Conservation (phyloP, 129 eudicot species). For the Glebionis coronaria region DNA sequence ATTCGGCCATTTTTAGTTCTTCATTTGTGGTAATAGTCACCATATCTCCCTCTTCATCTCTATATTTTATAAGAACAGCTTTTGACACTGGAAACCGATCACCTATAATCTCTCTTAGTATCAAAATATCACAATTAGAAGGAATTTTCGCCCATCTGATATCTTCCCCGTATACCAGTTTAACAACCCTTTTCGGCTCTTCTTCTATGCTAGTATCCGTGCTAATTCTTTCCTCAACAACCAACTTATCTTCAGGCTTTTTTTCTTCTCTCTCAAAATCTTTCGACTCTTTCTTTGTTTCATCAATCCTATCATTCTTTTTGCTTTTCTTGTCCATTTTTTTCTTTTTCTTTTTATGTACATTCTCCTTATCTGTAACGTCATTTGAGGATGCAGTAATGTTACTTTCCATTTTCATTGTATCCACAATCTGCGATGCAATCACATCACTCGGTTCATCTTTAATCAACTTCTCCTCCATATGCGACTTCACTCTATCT, state of each 20-base stretch:
- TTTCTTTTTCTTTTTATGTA: slow-evolving; percentile 46
- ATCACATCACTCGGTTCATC: slow-evolving; percentile 4
- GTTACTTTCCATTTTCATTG: no score
- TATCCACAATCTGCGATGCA: no score
- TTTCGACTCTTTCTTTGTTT: slow-evolving; percentile 20
- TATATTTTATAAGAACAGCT: slow-evolving; percentile 77
- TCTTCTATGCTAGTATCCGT: slow-evolving; percentile 30
- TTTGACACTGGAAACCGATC: slow-evolving; percentile 69
- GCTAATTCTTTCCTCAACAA: slow-evolving; percentile 63
- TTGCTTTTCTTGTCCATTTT: slow-evolving; percentile 22
- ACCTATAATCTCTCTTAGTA: slow-evolving; percentile 60
- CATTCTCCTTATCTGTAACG: slow-evolving; percentile 25
- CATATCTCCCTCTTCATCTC: slow-evolving; percentile 92
- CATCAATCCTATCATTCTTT: slow-evolving; percentile 12
- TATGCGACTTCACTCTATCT: slow-evolving; percentile 52
- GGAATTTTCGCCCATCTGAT: slow-evolving; percentile 93
- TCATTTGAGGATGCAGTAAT: no score
- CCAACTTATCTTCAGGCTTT: slow-evolving; percentile 71
- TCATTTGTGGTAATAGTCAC: slow-evolving; percentile 77
- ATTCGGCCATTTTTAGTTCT: slow-evolving; percentile 90
- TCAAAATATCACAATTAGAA: slow-evolving; percentile 49
- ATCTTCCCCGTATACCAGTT: slow-evolving; percentile 86
- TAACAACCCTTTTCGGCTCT: slow-evolving; percentile 52
- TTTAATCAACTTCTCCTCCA: slow-evolving; percentile 34
- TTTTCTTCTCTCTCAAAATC: slow-evolving; percentile 40